These are phyloP conservation scores for Pelargonium myrrhifolium DNA, from an alignment of 441 rosid species.

Conservation along the genomic window DNA sequence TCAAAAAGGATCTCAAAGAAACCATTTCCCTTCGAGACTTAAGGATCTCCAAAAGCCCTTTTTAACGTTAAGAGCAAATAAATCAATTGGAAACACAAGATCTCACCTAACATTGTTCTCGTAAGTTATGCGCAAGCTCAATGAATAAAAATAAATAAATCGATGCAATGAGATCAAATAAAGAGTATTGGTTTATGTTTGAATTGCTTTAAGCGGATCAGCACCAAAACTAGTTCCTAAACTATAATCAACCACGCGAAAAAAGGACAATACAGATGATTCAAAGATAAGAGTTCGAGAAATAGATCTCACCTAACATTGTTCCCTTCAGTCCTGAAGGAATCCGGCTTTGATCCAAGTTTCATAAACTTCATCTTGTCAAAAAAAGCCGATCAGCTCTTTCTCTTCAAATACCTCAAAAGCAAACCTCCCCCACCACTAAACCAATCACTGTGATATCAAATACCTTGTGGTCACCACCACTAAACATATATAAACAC, in stretches of 20 bases:
- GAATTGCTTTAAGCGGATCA: background rate
- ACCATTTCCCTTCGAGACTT: too few species aligned
- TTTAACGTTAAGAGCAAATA: background rate
- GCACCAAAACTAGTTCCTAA: background rate
- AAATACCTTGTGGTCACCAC: slow-evolving; percentile 20
- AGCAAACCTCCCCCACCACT: slow-evolving; percentile 22
- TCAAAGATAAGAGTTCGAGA: background rate
- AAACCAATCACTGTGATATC: slow-evolving; percentile 21
- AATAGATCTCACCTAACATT: slow-evolving; percentile 51
- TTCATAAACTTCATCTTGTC: slow-evolving; percentile 89
- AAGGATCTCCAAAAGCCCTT: background rate
- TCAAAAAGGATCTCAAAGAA: too few species aligned
- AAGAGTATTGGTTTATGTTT: background rate
- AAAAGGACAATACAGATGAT: background rate
- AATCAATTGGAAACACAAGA: background rate
- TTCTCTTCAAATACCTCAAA: slow-evolving; percentile 15
- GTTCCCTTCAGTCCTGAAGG: slow-evolving; percentile 49
- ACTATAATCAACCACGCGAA: background rate
- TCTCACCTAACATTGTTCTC: background rate
- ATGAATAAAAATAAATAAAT: background rate
- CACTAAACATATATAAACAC: slow-evolving; percentile 31
- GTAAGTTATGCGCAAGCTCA: background rate
- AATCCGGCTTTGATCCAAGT: slow-evolving; percentile 80
- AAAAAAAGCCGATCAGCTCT: slow-evolving; percentile 19
- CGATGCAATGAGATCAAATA: background rate